Conservation (phyloP, 2,329 filamentous ascomycete species). For the Fusarium stilboides region DNA sequence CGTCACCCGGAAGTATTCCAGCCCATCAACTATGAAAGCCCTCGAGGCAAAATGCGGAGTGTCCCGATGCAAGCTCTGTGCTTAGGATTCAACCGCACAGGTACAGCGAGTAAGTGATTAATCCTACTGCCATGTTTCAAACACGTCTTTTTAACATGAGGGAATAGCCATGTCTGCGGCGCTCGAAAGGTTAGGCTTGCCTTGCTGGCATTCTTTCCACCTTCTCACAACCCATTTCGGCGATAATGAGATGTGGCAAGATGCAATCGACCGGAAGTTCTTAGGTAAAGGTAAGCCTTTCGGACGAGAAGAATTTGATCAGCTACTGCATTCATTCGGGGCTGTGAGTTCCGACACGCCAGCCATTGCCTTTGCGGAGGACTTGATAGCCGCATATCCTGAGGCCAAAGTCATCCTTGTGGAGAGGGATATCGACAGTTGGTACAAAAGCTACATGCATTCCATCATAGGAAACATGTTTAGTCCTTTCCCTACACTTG, state of each 20-base stretch:
- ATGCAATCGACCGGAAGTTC: conserved; percentile 43
- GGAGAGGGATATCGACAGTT: conserved; percentile 11
- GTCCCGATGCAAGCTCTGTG: conserved; percentile 44
- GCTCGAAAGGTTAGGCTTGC: conserved; percentile 33
- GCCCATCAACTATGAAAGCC: conserved; percentile 36
- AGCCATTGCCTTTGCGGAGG: conserved; percentile 45
- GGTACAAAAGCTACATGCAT: conserved; percentile 31
- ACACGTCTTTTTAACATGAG: fast-evolving
- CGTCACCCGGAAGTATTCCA: conserved; percentile 42
- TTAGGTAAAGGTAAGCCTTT: conserved; percentile 27
- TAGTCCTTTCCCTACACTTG: not conserved
- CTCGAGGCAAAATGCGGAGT: conserved; percentile 31
- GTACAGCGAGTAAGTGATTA: conserved; percentile 36
- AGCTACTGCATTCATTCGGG: conserved; percentile 40
- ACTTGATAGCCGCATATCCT: conserved; percentile 23
- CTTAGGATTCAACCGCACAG: conserved; percentile 43
- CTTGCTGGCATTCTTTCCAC: conserved; percentile 38
- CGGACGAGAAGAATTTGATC: conserved; percentile 36
- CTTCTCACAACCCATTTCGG: conserved; percentile 41
- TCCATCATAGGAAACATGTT: conserved; percentile 20
- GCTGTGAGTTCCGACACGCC: conserved; percentile 60
- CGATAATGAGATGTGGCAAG: conserved; percentile 45
- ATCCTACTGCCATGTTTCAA: too few species aligned
- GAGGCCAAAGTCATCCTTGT: conserved; percentile 23
- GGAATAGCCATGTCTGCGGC: conserved; percentile 34